phyloP scores from a whole-genome alignment of 345 rosid genomes.

The Adansonia digitata region DNA sequence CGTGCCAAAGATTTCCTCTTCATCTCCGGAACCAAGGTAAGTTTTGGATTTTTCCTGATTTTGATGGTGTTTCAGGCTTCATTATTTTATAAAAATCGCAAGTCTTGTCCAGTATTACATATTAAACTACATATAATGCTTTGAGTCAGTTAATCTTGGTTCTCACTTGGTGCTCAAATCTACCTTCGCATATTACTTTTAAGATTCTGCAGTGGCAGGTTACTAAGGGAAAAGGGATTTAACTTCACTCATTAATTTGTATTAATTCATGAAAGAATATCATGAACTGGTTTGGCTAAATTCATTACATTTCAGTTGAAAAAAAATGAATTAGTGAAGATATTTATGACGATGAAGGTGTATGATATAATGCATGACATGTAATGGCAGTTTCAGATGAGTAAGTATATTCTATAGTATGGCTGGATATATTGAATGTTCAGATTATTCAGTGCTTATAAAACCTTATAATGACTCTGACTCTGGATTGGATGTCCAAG shows the following conservation, averaged over 20 bases:
- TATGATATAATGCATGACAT: not conserved
- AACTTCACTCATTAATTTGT: not conserved
- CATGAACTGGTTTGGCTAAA: not conserved
- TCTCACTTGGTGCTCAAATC: not conserved
- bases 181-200: not conserved
- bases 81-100: not conserved
- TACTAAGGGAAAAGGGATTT: not conserved
- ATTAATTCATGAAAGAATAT: not conserved
- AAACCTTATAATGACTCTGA: not conserved
- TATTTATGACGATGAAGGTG: not conserved
- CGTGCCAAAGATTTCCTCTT: slow-evolving; percentile 86
- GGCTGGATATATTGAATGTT: not conserved
- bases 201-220: not conserved
- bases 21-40: slow-evolving; percentile 97
- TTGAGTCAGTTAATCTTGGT: not conserved
- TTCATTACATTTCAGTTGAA: not conserved
- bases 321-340: not conserved
- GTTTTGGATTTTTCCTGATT: not conserved
- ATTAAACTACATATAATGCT: not conserved
- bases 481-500: not conserved
- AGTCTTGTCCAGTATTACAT: not conserved
- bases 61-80: not conserved
- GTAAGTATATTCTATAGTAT: not conserved
- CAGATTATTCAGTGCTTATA: not conserved
- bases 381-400: not conserved